phyloP scores from a whole-genome alignment of 2,329 filamentous ascomycete species.

The Claviceps citrina region DNA sequence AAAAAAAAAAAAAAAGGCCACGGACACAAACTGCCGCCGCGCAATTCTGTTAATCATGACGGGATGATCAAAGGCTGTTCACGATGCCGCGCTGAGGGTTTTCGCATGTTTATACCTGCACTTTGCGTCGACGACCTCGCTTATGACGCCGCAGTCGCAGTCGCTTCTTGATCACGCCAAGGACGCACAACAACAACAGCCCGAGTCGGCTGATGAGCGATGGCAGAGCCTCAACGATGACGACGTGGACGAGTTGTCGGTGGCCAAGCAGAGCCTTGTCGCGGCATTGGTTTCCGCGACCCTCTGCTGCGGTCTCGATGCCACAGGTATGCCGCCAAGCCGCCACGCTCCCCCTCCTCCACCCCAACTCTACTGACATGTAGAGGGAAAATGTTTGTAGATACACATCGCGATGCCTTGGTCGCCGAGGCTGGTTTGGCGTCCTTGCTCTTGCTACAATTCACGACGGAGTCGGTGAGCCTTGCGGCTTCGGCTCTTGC shows the following conservation, averaged over 20 bases:
- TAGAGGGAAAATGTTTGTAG: neutral
- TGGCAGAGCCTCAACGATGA: too few relatives aligned
- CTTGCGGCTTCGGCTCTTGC: conserved; percentile 15
- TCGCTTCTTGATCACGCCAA: neutral
- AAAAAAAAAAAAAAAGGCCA: too few relatives aligned
- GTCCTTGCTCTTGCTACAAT: conserved; percentile 14
- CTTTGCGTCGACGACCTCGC: neutral
- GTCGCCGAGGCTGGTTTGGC: conserved; percentile 15
- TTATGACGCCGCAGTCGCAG: neutral
- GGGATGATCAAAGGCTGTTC: too few relatives aligned
- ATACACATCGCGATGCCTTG: conserved; percentile 2
- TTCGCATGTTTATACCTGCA: neutral
- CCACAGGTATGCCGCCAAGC: neutral
- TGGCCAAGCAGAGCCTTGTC: neutral
- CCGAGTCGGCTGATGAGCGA: too few relatives aligned
- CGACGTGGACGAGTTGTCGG: neutral
- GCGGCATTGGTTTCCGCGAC: neutral
- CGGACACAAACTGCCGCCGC: too few relatives aligned
- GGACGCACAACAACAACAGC: too few relatives aligned
- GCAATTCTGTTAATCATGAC: too few relatives aligned
- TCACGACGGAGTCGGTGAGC: neutral
- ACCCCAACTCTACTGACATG: neutral
- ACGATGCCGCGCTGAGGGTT: conserved; percentile 4
- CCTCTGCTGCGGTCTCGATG: neutral
- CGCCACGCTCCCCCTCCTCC: neutral